Base-by-base conservation (phyloP, 805 yeast species). In the Nakazawaea holstii region DNA sequence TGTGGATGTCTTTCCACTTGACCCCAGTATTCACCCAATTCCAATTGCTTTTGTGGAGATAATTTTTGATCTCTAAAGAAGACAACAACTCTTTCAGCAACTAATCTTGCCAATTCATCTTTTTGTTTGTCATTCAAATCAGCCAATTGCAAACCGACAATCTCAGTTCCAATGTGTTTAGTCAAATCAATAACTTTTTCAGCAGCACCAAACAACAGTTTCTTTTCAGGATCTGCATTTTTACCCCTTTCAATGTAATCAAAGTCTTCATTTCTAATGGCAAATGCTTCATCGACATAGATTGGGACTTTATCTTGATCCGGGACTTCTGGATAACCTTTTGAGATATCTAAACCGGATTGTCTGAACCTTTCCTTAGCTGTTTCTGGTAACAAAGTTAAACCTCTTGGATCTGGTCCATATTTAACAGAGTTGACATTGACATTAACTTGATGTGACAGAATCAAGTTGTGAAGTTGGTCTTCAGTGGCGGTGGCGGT, bases 61-160 rank as follows among this genome's bases (percentile, higher is more conserved):
- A 71, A 54, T 43, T 70, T 67, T 56, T 72, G 77, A 49, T 68
- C 68, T 41, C 73, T 57, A 60, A 73, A 66, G 51, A 73, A 65
- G n/a, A 73, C 77, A 37, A 74, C 79, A n/a, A 68, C 70, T 54
- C 80, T 66, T 57, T 72, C 76, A 24, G 78, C 73, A 33, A 73
- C 60, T 40, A 74, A 56, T 11, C 73, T 59, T 6, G 78, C 79
- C 49, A 74, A 62, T 57, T 74, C 77, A 55, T 74, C 77, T 45
- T 59, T 64, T 55, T 74, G 79, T 53, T 64, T 50, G 47, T 73
- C 70, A 35, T 59, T 66, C 48, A 74, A 58, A 30, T 70, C 71
- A 2, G 61, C 55, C 36, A 73, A 56, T 52, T 73, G 72, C 24
- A 73, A 56, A 11, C 77, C 79, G 26, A 67, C 64, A 39, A 72